Percentiles rank a stretch among this genome's conserved stretches.
Evolutionary conservation across 805 yeast genomes (phyloP).

Genomic region (Cyberlindnera galapagoensis): DNA sequence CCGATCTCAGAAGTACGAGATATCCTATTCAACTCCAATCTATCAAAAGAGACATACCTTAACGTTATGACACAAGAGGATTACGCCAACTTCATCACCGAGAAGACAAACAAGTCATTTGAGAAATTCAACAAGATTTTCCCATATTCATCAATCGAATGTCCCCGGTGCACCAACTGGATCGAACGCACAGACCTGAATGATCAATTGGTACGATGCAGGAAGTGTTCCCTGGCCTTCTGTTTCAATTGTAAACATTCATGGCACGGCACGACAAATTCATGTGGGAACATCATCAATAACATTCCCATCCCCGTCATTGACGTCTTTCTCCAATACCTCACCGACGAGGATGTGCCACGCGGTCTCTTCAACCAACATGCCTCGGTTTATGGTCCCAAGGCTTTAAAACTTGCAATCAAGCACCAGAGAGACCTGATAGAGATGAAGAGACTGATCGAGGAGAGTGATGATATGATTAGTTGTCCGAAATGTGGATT

Average conservation of each 20-base stretch:
- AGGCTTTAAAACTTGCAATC: slow-evolving; percentile 34
- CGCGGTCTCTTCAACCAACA: slow-evolving; percentile 26
- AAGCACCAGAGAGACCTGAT: slow-evolving; percentile 41
- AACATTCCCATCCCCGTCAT: slow-evolving; percentile 26
- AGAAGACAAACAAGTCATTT: slow-evolving; percentile 35
- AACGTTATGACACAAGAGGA: slow-evolving; percentile 25
- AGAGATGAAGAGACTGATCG: slow-evolving; percentile 38
- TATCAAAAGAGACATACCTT: slow-evolving; percentile 30
- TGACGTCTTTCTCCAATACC: too few species aligned
- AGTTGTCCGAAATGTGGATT: slow-evolving; percentile 48
- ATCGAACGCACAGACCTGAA: slow-evolving; percentile 41
- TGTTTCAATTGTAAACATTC: slow-evolving; percentile 52
- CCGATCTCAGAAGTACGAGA: slow-evolving; percentile 27
- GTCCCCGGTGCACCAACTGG: slow-evolving; percentile 47
- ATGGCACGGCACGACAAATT: slow-evolving; percentile 51
- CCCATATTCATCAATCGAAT: slow-evolving; percentile 42
- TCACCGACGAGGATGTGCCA: slow-evolving; percentile 22
- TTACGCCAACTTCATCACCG: slow-evolving; percentile 31
- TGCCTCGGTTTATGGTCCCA: slow-evolving; percentile 39
- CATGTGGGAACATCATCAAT: slow-evolving; percentile 34
- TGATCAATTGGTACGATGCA: slow-evolving; percentile 43
- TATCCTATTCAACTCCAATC: slow-evolving; percentile 34
- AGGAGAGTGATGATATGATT: slow-evolving; percentile 34
- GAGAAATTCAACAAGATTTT: slow-evolving; percentile 36
- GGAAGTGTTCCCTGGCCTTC: slow-evolving; percentile 44